phyloP scores from a whole-genome alignment of 83 land plant genomes.

The Picea mariana region DNA sequence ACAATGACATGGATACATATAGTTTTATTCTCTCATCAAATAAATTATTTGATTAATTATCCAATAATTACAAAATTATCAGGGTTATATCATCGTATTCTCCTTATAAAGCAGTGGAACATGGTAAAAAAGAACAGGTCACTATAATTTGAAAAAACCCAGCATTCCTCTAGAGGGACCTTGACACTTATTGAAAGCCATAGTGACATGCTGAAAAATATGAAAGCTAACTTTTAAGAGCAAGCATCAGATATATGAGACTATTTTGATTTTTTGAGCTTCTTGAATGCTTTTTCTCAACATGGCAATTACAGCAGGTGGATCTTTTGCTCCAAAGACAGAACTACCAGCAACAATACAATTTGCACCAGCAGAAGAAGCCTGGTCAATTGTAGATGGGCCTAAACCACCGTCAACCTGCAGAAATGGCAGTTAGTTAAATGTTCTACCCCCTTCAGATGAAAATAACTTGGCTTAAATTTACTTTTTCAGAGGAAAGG shows the following conservation, averaged over 20 bases:
- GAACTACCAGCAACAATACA: constrained; percentile 98
- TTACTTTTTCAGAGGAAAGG: neutral
- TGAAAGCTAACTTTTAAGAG: neutral
- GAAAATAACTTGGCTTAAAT: neutral
- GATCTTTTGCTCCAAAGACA: constrained; percentile 83
- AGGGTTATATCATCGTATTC: too few relatives aligned
- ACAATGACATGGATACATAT: too few relatives aligned
- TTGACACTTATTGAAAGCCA: neutral
- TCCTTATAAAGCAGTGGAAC: too few relatives aligned
- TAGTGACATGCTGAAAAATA: neutral
- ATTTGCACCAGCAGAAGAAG: constrained; percentile 94
- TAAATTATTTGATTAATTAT: too few relatives aligned
- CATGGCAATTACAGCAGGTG: constrained; percentile 65
- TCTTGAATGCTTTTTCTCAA: constrained; percentile 62
- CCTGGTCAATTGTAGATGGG: constrained; percentile 87
- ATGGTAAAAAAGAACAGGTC: neutral
- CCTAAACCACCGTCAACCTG: constrained; percentile 98
- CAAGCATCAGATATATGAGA: neutral
- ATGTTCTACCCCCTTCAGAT: neutral
- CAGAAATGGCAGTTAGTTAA: neutral
- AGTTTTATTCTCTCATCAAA: too few relatives aligned
- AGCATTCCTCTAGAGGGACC: neutral
- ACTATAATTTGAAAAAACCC: neutral
- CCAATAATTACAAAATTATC: too few relatives aligned
- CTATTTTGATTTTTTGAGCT: constrained; percentile 19